phyloP scores from a whole-genome alignment of 306 rosid species.

The Astragalus membranaceus region DNA sequence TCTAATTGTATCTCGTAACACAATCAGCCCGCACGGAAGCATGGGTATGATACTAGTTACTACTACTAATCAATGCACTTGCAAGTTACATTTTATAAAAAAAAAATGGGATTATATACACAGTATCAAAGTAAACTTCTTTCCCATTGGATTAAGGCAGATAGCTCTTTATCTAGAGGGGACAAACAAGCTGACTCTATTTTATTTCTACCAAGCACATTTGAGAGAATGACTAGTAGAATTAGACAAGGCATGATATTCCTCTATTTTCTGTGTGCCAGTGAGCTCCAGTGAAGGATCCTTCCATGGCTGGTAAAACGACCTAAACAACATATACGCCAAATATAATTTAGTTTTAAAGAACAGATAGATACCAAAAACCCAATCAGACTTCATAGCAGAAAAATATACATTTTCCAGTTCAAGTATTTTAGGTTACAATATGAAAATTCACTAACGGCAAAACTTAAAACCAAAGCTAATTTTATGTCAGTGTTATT shows the following conservation, averaged over 20 bases:
- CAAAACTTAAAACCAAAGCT: neutral
- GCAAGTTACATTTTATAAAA: neutral
- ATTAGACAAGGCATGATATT: constrained; percentile 69
- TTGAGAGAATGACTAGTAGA: constrained; percentile 47
- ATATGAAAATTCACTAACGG: neutral
- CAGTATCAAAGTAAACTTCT: constrained; percentile 29
- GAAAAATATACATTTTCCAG: neutral
- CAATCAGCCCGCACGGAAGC: too few species aligned
- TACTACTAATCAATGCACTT: neutral
- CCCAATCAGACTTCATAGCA: neutral
- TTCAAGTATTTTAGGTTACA: neutral
- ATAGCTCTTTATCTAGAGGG: constrained; percentile 37
- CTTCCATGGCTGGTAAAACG: constrained; percentile 64
- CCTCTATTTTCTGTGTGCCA: constrained; percentile 53
- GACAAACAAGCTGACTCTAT: constrained; percentile 36
- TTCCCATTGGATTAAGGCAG: constrained; percentile 63
- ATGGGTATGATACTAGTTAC: too few species aligned
- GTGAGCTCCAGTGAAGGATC: constrained; percentile 39
- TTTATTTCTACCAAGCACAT: constrained; percentile 42
- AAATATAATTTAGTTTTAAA: neutral
- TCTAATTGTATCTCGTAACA: too few species aligned
- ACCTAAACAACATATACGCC: constrained; percentile 37
- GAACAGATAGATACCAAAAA: neutral
- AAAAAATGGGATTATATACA: neutral
- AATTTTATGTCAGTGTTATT: neutral